Evolutionary conservation across 2,329 filamentous ascomycete genomes (phyloP).

Genomic region (Thielaviopsis musarum): DNA sequence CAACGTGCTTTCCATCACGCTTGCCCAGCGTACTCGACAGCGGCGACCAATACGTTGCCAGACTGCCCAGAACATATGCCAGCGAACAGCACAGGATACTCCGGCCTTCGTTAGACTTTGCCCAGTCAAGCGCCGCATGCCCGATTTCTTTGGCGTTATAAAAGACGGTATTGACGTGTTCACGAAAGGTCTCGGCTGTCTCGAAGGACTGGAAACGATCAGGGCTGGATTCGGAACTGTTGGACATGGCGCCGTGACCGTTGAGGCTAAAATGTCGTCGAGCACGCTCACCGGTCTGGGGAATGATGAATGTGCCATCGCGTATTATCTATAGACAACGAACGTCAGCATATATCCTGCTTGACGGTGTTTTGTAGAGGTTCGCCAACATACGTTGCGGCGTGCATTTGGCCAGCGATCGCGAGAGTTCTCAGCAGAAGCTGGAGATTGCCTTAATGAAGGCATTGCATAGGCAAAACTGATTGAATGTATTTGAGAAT

Average conservation of each 20-base stretch:
- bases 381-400: background rate
- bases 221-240: constrained; percentile 17
- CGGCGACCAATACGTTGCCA: constrained; percentile 66
- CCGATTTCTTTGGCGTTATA: constrained; percentile 24
- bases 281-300: constrained; percentile 69
- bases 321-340: constrained; percentile 44
- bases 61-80: constrained; percentile 71
- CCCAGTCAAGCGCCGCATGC: constrained; percentile 37
- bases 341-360: background rate
- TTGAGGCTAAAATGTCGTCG: constrained; percentile 61
- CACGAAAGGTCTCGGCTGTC: constrained; percentile 21
- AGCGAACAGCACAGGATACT: constrained; percentile 81
- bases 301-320: constrained; percentile 75
- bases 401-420: constrained; percentile 1
- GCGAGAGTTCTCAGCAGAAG: background rate
- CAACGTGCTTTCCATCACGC: constrained; percentile 84
- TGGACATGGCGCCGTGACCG: constrained; percentile 17
- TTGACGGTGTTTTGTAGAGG: too few relatives aligned
- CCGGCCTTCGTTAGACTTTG: constrained; percentile 55
- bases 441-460: background rate
- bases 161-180: constrained; percentile 20
- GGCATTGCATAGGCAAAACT: constrained; percentile 2
- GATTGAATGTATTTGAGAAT: background rate
- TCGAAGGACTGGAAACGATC: constrained; percentile 20
- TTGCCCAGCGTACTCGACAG: constrained; percentile 60